These are phyloP conservation scores for Bassia scoparia DNA, from an alignment of 148 eudicot genomes.

Conservation along the genomic window DNA sequence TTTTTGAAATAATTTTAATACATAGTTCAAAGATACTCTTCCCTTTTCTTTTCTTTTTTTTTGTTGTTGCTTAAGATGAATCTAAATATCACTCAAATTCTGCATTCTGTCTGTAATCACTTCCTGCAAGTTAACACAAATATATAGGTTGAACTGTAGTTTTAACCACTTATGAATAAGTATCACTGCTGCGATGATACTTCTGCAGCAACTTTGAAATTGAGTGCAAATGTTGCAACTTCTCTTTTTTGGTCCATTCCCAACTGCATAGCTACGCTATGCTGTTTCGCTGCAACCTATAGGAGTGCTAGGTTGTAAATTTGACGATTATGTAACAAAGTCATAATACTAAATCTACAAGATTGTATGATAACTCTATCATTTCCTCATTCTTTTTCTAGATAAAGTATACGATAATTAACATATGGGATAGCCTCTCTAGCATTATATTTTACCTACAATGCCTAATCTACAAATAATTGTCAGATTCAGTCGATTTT, in stretches of 20 bases:
- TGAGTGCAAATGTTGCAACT: neutral
- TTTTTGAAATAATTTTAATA: neutral
- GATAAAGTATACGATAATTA: neutral
- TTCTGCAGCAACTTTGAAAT: neutral
- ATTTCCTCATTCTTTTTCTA: neutral
- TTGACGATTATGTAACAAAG: neutral
- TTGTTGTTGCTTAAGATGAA: neutral
- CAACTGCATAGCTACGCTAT: neutral
- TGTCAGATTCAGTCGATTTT: neutral
- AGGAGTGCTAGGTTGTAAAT: neutral
- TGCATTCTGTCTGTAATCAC: neutral
- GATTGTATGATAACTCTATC: neutral
- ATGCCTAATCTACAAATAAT: conserved; percentile 3
- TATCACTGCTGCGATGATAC: neutral
- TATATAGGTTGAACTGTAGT: neutral
- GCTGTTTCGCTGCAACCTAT: neutral
- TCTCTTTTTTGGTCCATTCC: neutral
- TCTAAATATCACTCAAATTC: neutral
- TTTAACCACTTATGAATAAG: neutral
- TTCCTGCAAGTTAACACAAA: neutral
- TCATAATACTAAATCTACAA: conserved; percentile 5
- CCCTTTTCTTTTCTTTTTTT: neutral
- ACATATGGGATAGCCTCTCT: neutral
- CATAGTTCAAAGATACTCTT: neutral
- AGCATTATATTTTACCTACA: conserved; percentile 13